These are phyloP conservation scores for Exophiala dermatitidis DNA, from an alignment of 2,329 filamentous ascomycete species.

Conservation along the genomic window DNA sequence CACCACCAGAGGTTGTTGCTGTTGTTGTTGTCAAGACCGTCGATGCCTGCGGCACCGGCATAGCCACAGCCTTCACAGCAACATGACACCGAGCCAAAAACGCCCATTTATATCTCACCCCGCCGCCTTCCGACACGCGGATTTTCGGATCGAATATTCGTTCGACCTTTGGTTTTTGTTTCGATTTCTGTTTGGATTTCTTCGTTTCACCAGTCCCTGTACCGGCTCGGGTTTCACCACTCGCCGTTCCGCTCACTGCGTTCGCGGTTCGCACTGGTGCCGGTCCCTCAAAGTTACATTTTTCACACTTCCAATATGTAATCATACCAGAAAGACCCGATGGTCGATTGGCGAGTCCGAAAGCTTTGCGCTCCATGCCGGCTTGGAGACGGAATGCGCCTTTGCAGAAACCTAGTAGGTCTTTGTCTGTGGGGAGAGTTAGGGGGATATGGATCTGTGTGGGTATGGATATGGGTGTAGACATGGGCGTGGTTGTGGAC, in stretches of 20 bases:
- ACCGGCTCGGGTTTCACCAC: constrained; percentile 9
- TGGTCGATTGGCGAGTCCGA: constrained; percentile 18
- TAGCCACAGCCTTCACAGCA: constrained; percentile 28
- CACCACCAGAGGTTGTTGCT: no score
- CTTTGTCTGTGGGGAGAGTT: constrained; percentile 32
- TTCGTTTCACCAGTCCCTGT: constrained; percentile 17
- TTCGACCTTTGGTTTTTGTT: background rate
- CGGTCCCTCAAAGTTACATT: constrained; percentile 40
- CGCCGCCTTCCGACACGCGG: constrained; percentile 24
- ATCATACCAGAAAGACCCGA: constrained; percentile 19
- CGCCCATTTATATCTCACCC: constrained; percentile 41
- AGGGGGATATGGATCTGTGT: constrained; percentile 2
- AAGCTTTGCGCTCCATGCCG: constrained; percentile 24
- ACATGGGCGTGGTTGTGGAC: no score
- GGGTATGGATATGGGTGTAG: background rate
- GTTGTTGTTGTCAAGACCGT: no score
- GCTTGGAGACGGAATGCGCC: constrained; percentile 23
- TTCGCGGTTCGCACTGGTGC: constrained; percentile 8
- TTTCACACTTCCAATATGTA: constrained; percentile 35
- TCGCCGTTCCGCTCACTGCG: no score
- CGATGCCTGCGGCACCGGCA: constrained; percentile 38
- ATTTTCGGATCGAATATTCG: constrained; percentile 30
- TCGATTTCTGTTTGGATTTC: constrained; percentile 13
- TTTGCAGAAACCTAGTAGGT: constrained; percentile 38
- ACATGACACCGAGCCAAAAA: constrained; percentile 45